These are phyloP conservation scores for Sporisorium exsertum DNA, from an alignment of 1,284 basidiomycete genomes.

Conservation along the genomic window DNA sequence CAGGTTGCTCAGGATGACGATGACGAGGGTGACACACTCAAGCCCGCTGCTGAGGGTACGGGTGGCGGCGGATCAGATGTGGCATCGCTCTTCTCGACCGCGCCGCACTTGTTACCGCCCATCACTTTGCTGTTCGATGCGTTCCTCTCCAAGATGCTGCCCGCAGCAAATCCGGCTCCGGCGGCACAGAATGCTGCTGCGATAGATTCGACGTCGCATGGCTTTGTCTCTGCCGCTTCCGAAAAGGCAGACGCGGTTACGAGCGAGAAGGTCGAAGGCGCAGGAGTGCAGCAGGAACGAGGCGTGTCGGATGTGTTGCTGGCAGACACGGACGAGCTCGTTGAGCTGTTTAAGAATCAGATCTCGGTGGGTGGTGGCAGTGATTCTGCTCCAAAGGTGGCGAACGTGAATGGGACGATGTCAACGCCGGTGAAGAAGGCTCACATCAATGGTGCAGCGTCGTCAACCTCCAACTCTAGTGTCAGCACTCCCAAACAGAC, in stretches of 20 bases:
- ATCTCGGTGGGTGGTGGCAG: constrained; percentile 11
- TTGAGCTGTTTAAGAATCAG: constrained; percentile 38
- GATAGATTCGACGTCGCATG: not conserved
- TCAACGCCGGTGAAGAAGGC: constrained; percentile 27
- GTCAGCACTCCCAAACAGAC: constrained; percentile 5
- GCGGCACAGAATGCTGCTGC: not conserved
- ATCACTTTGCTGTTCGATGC: constrained; percentile 80
- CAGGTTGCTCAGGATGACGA: constrained; percentile 24
- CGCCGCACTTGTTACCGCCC: constrained; percentile 84
- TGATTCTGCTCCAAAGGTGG: not conserved
- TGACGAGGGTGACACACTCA: constrained; percentile 6
- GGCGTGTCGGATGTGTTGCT: constrained; percentile 33
- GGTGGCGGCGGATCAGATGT: constrained; percentile 27
- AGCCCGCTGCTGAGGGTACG: not conserved
- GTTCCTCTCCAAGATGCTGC: constrained; percentile 78
- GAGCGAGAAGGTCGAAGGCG: not conserved
- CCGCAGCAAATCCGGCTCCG: constrained; percentile 34
- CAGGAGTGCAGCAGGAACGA: constrained; percentile 12
- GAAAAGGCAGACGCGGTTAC: constrained; percentile 8
- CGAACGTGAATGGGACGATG: constrained; percentile 9
- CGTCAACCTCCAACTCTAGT: not conserved
- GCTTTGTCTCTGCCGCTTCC: not conserved
- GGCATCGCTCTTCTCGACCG: constrained; percentile 77
- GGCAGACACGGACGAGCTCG: constrained; percentile 41
- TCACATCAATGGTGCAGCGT: constrained; percentile 18